Conservation (phyloP, 2,329 filamentous ascomycete species). For the Cladosporium sp. region DNA sequence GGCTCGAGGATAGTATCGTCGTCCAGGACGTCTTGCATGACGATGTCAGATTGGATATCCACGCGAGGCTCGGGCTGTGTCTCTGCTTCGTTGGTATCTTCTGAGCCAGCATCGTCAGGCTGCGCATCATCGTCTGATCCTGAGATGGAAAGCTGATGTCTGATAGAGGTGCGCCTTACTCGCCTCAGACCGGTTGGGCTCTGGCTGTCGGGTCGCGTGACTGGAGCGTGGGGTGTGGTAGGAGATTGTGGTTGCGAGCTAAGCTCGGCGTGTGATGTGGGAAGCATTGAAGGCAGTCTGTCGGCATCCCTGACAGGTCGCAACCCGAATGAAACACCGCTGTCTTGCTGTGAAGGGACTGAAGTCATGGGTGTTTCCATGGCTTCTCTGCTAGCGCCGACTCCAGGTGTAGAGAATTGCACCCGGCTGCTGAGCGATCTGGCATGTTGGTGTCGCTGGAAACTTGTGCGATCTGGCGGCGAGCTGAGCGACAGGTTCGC, state of each 20-base stretch:
- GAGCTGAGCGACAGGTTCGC: slow-evolving; percentile 62
- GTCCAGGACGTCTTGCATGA: slow-evolving; percentile 83
- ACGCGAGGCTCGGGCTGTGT: slow-evolving; percentile 61
- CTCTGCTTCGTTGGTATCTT: slow-evolving; percentile 67
- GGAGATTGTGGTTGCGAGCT: slow-evolving; percentile 90
- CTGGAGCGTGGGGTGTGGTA: slow-evolving; percentile 72
- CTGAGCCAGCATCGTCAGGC: slow-evolving; percentile 75
- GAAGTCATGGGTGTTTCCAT: slow-evolving; percentile 26
- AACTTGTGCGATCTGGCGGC: slow-evolving; percentile 66
- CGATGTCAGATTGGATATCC: slow-evolving; percentile 76
- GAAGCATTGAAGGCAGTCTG: slow-evolving; percentile 76
- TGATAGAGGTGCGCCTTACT: slow-evolving; percentile 72
- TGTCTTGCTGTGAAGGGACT: slow-evolving; percentile 28
- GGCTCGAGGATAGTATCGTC: slow-evolving; percentile 71
- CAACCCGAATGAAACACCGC: slow-evolving; percentile 53
- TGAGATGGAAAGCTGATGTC: slow-evolving; percentile 82
- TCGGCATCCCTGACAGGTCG: slow-evolving; percentile 78
- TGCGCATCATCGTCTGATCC: slow-evolving; percentile 83
- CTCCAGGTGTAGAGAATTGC: slow-evolving; percentile 28
- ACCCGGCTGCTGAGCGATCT: slow-evolving; percentile 35
- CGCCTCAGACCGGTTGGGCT: slow-evolving; percentile 36
- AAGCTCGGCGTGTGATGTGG: slow-evolving; percentile 63
- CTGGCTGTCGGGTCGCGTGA: slow-evolving; percentile 45
- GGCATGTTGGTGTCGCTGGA: slow-evolving; percentile 53
- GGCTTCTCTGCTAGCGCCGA: slow-evolving; percentile 14